Base-by-base conservation (phyloP, 2,329 filamentous ascomycete species). In the Beauveria asiatica region DNA sequence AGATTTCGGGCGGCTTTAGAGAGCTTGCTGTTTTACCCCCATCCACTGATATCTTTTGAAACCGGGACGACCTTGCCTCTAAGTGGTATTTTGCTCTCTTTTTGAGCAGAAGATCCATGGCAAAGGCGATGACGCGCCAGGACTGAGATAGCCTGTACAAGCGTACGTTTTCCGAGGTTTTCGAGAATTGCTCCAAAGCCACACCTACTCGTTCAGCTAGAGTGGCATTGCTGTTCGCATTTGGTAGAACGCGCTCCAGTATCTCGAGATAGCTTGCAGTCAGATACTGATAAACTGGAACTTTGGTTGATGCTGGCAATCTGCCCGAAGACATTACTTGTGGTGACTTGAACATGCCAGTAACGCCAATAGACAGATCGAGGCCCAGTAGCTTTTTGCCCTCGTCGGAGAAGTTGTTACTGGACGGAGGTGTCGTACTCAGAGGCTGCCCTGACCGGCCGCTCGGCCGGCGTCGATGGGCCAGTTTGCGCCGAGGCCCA, bases 251-350 rank as follows among this genome's bases (percentile, higher is more conserved):
- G 7, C 69, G 69, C n/a, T 76, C 70, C 5, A 87, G 69, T 0
- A 77, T 78, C 59, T 83, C 78, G 1, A 87, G 71, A 65, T 87
- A 87, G 16, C 78, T 75, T 45, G 73, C 74, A 0, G 83, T 78
- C 2, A 87, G 75, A 63, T 83, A 83, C 58, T 81, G 77, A 64
- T 86, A 86, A 0, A 80, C 69, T 10, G 77, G 71, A 0, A 77
- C 74, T n/a, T 78, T 78, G 5, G 76, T 73, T 1, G 79, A 75
- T 2, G 80, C 76, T 1, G 84, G 84, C 2, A 83, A 71, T 63
- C 75, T 81, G 0, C 83, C 84, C 45, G 85, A 79, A 0, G 83
- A 82, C 82, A 87, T 86, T 17, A 82, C 76, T 66, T 87, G 84
- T 63, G 84, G 83, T 0, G 82, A 76, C 62, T 77, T 82, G 69